Base-by-base conservation (phyloP, 345 rosid species). In the Viola odorata region DNA sequence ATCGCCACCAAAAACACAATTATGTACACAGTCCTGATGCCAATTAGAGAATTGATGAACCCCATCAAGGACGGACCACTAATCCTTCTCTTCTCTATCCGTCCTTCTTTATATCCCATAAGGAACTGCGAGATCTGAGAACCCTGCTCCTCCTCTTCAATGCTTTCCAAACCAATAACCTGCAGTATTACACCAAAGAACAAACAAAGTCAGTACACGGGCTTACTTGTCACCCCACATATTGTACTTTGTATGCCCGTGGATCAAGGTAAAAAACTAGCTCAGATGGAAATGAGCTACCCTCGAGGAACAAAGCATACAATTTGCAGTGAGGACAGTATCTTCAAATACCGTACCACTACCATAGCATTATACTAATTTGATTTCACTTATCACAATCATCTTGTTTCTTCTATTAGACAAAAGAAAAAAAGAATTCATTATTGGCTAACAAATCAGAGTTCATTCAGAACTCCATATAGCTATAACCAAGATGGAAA, bases 31-130 rank as follows among this genome's bases (percentile, higher is more conserved):
- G 77, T 74, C 72, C 76, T 78, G 10, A 86, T 53, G 64, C 91
- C 87, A 0, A 94, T 72, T 53, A 86, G 69, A 5, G 97, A 90
- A 65, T 78, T 81, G 58, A 94, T 69, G 63, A 61, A 86, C 17
- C 89, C 87, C 75, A 86, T 77, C 50, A 94, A 45, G 0, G 99
- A 84, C 59, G 92, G 92, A 61, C 96, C 97, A 8, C 74, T 74
- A 49, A 90, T 51, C 66, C 63, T 69, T 63, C 77, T 85, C 71
- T 52, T 72, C 63, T 68, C 87, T 0, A 74, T 86, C 67, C 77
- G 75, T 61, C 99, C 97, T 82, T 72, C 82, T 76, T 87, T 83
- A 47, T 83, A 94, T 23, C 97, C 99, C 73, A 82, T 82, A 7
- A 94, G 69, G 71, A 90, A 90, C 62, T 53, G 72, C 5, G 96